phyloP scores from a whole-genome alignment of 371 early-diverging fungal genomes.

The Fennellomyces sp. region DNA sequence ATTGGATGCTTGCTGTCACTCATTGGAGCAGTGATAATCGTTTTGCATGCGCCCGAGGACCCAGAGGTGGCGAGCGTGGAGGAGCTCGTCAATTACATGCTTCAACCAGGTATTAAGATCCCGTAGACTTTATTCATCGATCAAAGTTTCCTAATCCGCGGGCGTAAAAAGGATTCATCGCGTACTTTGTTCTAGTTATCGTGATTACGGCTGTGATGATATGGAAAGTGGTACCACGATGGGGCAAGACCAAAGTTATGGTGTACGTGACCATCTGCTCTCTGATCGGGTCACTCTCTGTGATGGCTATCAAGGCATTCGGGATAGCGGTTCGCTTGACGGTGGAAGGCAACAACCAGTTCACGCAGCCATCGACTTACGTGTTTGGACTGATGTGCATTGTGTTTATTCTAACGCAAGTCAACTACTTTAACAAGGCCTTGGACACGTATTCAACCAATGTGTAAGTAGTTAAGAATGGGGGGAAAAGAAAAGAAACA shows the following conservation, averaged over 20 bases:
- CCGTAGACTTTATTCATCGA: constrained; percentile 3
- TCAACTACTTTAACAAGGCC: constrained; percentile 97
- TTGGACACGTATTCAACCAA: constrained; percentile 88
- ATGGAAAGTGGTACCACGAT: constrained; percentile 71
- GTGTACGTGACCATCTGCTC: constrained; percentile 89
- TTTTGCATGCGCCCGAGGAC: constrained; percentile 89
- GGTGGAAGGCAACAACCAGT: constrained; percentile 85
- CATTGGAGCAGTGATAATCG: constrained; percentile 86
- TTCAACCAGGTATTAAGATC: constrained; percentile 68
- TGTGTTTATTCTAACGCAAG: constrained; percentile 81
- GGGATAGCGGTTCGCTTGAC: constrained; percentile 89
- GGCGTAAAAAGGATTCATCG: constrained; percentile 61
- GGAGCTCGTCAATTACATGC: constrained; percentile 68
- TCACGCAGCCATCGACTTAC: constrained; percentile 83
- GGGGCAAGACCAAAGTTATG: constrained; percentile 77
- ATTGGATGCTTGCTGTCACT: constrained; percentile 89
- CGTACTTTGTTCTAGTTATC: constrained; percentile 69
- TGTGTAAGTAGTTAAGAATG: constrained; percentile 45
- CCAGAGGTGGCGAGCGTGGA: constrained; percentile 72
- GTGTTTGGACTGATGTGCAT: constrained; percentile 78
- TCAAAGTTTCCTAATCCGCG: too few relatives aligned
- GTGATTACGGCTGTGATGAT: constrained; percentile 69
- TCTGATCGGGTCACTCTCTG: constrained; percentile 82
- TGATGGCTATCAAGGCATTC: constrained; percentile 88
- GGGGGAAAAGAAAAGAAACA: background rate